These are phyloP conservation scores for Heracleum sosnowskyi DNA, from an alignment of 129 eudicot genomes.

Conservation along the genomic window DNA sequence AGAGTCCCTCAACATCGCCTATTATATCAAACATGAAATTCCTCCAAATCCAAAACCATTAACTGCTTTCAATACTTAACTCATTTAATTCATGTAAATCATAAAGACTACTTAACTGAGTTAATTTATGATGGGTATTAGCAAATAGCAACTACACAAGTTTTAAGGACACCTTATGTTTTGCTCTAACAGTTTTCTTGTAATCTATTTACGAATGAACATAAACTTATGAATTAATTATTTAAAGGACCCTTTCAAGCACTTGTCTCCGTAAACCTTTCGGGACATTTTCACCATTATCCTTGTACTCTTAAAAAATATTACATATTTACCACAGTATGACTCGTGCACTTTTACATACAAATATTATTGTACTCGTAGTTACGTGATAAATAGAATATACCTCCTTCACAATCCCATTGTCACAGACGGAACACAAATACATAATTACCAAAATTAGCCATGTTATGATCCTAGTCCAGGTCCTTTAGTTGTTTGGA, in stretches of 20 bases:
- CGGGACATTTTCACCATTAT: neutral
- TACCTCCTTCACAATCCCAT: neutral
- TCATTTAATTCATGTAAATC: neutral
- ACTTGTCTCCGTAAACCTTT: neutral
- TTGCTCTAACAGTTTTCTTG: neutral
- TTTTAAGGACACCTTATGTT: neutral
- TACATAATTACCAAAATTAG: neutral
- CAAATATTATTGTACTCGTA: neutral
- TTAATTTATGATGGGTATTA: neutral
- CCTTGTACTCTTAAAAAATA: neutral
- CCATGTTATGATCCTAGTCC: neutral
- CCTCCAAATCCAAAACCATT: neutral
- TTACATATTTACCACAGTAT: neutral
- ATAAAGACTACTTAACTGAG: neutral
- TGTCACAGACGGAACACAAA: neutral
- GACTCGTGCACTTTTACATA: neutral
- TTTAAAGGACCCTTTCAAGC: neutral
- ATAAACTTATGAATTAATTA: neutral
- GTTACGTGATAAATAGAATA: neutral
- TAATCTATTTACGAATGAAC: neutral
- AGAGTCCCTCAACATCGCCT: neutral
- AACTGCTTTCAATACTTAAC: neutral
- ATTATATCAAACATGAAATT: neutral
- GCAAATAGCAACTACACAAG: conserved; percentile 1
- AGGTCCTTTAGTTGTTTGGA: neutral